phyloP scores from a whole-genome alignment of 2,329 filamentous ascomycete species.

The Annulohypoxylon truncatum region DNA sequence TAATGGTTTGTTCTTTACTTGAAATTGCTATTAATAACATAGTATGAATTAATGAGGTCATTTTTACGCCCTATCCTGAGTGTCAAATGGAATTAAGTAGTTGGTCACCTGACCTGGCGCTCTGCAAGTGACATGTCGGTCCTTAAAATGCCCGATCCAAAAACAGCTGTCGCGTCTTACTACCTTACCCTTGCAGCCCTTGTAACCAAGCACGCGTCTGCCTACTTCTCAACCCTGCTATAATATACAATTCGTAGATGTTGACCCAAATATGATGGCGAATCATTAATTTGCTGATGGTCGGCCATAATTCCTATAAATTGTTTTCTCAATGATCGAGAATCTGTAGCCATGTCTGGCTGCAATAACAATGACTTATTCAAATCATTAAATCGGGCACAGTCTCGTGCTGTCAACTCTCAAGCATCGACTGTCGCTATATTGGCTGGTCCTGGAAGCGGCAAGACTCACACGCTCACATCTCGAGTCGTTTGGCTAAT shows the following conservation, averaged over 20 bases:
- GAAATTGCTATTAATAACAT: conserved; percentile 1
- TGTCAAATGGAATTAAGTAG: not conserved
- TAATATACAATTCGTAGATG: not conserved
- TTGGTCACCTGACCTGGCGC: conserved; percentile 36
- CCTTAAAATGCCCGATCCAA: not conserved
- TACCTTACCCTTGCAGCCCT: not conserved
- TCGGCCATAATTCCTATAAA: not conserved
- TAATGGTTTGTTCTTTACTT: not conserved
- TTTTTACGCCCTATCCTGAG: not conserved
- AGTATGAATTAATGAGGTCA: not conserved
- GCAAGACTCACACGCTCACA: conserved; percentile 96
- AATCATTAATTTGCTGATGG: not conserved
- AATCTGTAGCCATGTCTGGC: conserved; percentile 40
- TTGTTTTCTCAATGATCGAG: conserved; percentile 14
- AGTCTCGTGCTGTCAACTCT: conserved; percentile 67
- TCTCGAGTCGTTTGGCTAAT: conserved; percentile 92
- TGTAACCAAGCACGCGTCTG: conserved; percentile 17
- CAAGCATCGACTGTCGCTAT: conserved; percentile 69
- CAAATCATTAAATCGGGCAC: conserved; percentile 64
- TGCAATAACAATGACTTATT: conserved; percentile 52
- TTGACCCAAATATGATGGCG: not conserved
- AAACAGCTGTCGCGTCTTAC: conserved; percentile 29
- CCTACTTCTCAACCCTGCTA: not conserved
- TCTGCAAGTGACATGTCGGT: conserved; percentile 1
- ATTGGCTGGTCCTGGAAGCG: conserved; percentile 75